phyloP scores from a whole-genome alignment of 768 basidiomycete species.

The Mycena epipterygia region DNA sequence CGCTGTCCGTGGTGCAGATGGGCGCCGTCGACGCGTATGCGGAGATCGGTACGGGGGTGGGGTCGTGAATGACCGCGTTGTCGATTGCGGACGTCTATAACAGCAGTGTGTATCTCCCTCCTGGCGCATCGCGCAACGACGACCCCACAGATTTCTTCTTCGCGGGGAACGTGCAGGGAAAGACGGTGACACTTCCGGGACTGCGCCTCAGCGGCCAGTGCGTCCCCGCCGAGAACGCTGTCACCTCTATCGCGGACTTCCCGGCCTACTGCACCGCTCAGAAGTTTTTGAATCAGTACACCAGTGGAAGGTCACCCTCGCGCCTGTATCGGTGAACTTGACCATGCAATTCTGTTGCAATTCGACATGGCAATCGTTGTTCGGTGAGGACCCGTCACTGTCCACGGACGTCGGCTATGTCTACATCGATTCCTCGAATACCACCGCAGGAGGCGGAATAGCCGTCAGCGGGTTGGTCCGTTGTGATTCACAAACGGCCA shows the following conservation, averaged over 20 bases:
- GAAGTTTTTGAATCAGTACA: background rate
- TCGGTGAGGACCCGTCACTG: background rate
- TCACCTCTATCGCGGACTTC: slow-evolving; percentile 5
- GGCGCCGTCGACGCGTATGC: slow-evolving; percentile 34
- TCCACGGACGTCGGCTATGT: slow-evolving; percentile 22
- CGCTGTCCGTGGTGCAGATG: slow-evolving; percentile 10
- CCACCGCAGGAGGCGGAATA: background rate
- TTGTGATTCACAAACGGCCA: slow-evolving; percentile 28
- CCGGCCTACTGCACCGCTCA: slow-evolving; percentile 8
- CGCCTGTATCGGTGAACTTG: background rate
- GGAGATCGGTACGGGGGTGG: slow-evolving; percentile 31
- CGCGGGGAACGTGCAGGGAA: slow-evolving; percentile 26
- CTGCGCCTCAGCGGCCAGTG: slow-evolving; percentile 38
- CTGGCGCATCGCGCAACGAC: background rate
- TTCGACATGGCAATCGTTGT: background rate
- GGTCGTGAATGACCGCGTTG: slow-evolving; percentile 33
- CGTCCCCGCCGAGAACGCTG: background rate
- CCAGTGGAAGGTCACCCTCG: background rate
- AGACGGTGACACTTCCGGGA: slow-evolving; percentile 32
- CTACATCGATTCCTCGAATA: slow-evolving; percentile 18
- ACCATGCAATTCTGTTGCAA: slow-evolving; percentile 9
- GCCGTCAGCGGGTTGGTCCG: slow-evolving; percentile 24
- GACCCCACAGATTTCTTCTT: slow-evolving; percentile 35
- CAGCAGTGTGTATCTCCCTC: slow-evolving; percentile 31
- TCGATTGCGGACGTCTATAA: slow-evolving; percentile 30